phyloP scores from a whole-genome alignment of 495 filamentous ascomycete genomes.

The Neurospora tetrasperma region DNA sequence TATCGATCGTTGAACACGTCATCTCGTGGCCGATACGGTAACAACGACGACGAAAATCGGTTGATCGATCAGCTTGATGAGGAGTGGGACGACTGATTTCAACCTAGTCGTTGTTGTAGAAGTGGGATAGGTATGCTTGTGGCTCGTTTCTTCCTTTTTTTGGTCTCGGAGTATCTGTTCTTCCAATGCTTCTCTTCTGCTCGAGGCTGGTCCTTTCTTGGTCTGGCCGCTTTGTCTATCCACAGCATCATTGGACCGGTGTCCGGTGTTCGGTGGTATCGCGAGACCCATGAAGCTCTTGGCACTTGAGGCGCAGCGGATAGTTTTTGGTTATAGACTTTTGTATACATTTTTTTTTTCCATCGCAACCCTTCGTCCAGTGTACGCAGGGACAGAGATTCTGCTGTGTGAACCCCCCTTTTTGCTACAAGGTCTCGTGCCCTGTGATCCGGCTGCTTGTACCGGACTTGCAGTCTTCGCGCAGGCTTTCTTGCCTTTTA shows the following conservation, averaged over 20 bases:
- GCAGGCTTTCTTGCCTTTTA: not conserved
- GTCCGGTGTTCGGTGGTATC: not conserved
- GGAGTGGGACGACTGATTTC: constrained; percentile 57
- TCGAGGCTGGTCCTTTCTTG: not conserved
- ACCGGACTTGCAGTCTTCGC: not conserved
- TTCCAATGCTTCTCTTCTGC: not conserved
- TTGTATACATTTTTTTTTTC: not conserved
- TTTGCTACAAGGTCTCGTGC: not conserved
- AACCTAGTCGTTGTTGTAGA: not conserved
- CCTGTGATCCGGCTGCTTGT: not conserved
- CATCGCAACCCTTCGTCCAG: not conserved
- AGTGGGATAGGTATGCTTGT: not conserved
- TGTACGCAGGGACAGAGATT: not conserved
- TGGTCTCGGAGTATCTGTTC: not conserved
- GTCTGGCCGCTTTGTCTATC: not conserved
- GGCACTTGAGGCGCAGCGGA: not conserved
- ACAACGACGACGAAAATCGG: constrained; percentile 77
- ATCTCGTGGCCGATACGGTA: constrained; percentile 34
- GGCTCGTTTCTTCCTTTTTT: not conserved
- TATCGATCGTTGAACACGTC: constrained; percentile 49
- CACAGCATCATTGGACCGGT: not conserved
- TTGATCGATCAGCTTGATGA: constrained; percentile 95
- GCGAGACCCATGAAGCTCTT: not conserved
- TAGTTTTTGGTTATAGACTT: not conserved
- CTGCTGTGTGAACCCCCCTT: not conserved